Conservation (phyloP, 1,284 basidiomycete species). For the Ganoderma meredithae region DNA sequence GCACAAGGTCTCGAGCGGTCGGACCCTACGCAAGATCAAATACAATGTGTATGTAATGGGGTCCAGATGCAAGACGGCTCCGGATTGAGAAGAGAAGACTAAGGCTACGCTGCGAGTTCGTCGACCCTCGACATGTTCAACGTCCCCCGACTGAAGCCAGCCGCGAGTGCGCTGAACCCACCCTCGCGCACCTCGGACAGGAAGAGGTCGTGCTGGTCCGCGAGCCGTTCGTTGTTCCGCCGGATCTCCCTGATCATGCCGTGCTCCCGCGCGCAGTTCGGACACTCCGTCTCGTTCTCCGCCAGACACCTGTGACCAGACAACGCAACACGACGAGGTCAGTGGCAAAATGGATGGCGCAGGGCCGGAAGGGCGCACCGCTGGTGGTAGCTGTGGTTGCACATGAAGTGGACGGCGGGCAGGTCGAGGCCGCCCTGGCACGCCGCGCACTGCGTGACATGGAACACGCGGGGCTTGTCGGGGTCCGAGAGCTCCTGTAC, state of each 20-base stretch:
- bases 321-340: background rate
- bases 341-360: background rate
- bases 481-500: conserved; percentile 83
- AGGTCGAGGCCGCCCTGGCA: conserved; percentile 92
- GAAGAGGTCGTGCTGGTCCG: conserved; percentile 91
- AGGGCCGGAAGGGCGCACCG: conserved; percentile 55
- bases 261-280: conserved; percentile 85
- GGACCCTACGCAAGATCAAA: too few species aligned
- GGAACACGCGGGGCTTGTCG: conserved; percentile 86
- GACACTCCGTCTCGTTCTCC: conserved; percentile 90
- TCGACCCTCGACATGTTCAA: conserved; percentile 52
- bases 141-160: conserved; percentile 81
- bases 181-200: conserved; percentile 84
- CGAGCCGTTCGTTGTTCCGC: conserved; percentile 82
- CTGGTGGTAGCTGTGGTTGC: conserved; percentile 96
- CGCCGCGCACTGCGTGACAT: conserved; percentile 89
- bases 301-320: conserved; percentile 70
- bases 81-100: background rate
- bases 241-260: conserved; percentile 90
- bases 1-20: too few species aligned
- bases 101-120: conserved; percentile 29
- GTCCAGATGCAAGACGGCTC: background rate
- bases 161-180: conserved; percentile 84
- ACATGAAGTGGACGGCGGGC: conserved; percentile 97
- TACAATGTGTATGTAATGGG: background rate